These are phyloP conservation scores for Fusarium tricinctum DNA, from an alignment of 2,329 filamentous ascomycete genomes.

Conservation along the genomic window DNA sequence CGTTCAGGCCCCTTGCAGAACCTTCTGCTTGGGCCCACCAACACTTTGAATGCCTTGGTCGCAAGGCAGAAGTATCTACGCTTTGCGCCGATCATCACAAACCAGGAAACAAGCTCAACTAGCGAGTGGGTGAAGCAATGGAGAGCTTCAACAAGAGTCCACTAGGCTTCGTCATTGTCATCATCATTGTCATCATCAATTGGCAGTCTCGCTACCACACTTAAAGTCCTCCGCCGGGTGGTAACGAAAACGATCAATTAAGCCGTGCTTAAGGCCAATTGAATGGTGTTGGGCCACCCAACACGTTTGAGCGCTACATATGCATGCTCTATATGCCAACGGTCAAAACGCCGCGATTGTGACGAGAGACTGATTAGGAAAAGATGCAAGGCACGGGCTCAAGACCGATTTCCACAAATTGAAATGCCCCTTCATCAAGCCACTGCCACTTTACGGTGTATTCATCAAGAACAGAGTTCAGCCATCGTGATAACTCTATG, in stretches of 20 bases:
- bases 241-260: conserved; percentile 10
- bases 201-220: conserved; percentile 6
- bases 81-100: conserved; percentile 34
- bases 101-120: conserved; percentile 41
- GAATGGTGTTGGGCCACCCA: conserved; percentile 8
- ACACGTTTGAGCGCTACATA: conserved; percentile 12
- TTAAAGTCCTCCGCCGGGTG: conserved; percentile 6
- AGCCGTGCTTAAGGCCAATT: conserved; percentile 1
- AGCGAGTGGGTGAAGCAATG: conserved; percentile 11
- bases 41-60: conserved; percentile 34
- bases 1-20: conserved; percentile 36
- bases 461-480: conserved; percentile 34
- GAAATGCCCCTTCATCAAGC: background rate
- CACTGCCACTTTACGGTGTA: background rate
- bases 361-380: conserved; percentile 31
- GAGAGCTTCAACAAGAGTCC: conserved; percentile 18
- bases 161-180: conserved; percentile 38
- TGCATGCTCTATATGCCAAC: conserved; percentile 40
- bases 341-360: conserved; percentile 8
- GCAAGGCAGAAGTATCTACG: conserved; percentile 43
- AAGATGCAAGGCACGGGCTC: conserved; percentile 13
- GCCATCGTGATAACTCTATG: conserved; percentile 21
- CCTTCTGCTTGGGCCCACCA: conserved; percentile 27
- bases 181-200: conserved; percentile 29
- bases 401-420: conserved; percentile 9